Evolutionary conservation across 1,284 basidiomycete species (phyloP).

Genomic region (Afroboletus lepidellus): DNA sequence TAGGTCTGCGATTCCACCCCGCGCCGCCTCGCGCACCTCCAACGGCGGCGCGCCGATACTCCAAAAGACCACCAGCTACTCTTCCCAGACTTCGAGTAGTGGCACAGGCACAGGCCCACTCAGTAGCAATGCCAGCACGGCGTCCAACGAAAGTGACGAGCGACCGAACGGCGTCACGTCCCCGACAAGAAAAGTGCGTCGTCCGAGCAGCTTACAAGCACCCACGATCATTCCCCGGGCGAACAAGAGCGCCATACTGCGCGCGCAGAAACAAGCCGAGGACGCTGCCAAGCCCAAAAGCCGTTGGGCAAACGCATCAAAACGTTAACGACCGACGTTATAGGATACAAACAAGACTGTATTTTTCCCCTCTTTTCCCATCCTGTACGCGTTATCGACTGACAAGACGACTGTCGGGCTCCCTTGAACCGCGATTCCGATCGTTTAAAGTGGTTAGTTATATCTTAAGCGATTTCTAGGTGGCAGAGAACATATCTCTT

Average conservation of each 20-base stretch:
- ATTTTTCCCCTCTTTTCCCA: background rate
- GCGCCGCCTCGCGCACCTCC: constrained; percentile 28
- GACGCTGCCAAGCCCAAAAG: constrained; percentile 34
- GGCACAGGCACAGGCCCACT: constrained; percentile 28
- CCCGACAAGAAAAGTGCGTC: constrained; percentile 31
- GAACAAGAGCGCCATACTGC: constrained; percentile 72
- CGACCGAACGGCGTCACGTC: constrained; percentile 19
- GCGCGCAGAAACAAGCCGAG: constrained; percentile 53
- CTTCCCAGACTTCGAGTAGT: constrained; percentile 32
- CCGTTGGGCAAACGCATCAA: constrained; percentile 33
- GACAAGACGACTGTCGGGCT: constrained; percentile 1
- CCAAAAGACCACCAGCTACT: constrained; percentile 20
- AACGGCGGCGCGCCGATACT: constrained; percentile 2
- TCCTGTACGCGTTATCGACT: constrained; percentile 22
- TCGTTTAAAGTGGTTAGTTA: constrained; percentile 16
- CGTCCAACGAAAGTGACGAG: constrained; percentile 19
- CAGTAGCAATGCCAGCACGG: constrained; percentile 25
- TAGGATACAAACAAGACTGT: background rate
- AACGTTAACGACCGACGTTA: constrained; percentile 17
- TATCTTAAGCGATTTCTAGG: constrained; percentile 22
- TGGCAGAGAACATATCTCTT: constrained; percentile 9
- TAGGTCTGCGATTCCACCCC: constrained; percentile 26
- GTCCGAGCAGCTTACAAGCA: constrained; percentile 53
- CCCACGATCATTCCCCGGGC: constrained; percentile 65
- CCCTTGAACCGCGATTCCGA: constrained; percentile 21